Evolutionary conservation across 2,329 filamentous ascomycete species (phyloP), one percentile per base, ranked within the genome.

Genomic region (Aciculosporium take): DNA sequence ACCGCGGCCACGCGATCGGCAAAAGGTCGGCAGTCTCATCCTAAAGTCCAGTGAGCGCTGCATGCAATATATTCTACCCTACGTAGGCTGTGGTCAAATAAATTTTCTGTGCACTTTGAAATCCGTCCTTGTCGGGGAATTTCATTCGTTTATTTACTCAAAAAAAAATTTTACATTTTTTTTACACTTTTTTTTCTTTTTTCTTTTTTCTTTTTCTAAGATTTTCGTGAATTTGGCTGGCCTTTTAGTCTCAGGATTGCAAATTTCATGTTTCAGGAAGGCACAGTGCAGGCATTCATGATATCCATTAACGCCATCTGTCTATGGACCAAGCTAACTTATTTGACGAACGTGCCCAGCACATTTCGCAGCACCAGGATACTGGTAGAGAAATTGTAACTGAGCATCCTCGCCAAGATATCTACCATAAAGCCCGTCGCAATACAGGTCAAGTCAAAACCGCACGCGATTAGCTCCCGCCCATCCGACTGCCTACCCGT

Each of bases 11-110:
- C 31, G 9, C 39, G 37, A 25, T 25, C 58, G 59, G 59, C 45
- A 54, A 51, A 62, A 59, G 34, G 39, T 60, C 59, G 59, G 56
- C 33, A n/a, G n/a, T n/a, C 42, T 28, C 15, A 2, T 39, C 12
- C 3, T n/a, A 24, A 32, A 15, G 30, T 32, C 17, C n/a, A 8
- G 15, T 32, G 15, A 29, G 7, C 27, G 12, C n/a, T n/a, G n/a
- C n/a, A n/a, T n/a, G n/a, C 10, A n/a, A 6, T n/a, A n/a, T 29
- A 7, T 29, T 10, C 30, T 32, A 32, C 30, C 30, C 30, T 32
- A 18, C n/a, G n/a, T n/a, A n/a, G n/a, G n/a, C n/a, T n/a, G n/a
- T n/a, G n/a, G n/a, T n/a, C n/a, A n/a, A n/a, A n/a, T n/a, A n/a
- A n/a, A n/a, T n/a, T n/a, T n/a, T n/a, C n/a, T n/a, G n/a, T n/a